These are phyloP conservation scores for Lactarius indigo DNA, from an alignment of 768 basidiomycete genomes.

Conservation along the genomic window DNA sequence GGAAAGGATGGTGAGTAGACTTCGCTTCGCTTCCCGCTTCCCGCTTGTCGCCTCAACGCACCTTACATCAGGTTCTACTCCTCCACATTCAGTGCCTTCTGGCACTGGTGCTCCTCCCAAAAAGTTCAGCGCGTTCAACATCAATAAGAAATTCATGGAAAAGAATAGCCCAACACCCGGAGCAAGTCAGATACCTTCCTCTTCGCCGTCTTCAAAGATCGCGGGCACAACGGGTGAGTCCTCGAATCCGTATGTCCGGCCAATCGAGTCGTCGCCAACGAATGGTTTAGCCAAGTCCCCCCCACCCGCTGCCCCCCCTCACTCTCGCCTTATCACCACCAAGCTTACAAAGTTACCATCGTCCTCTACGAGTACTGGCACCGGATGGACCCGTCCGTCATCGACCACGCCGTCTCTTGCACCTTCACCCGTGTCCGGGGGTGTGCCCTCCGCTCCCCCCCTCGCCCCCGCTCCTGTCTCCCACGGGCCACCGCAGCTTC, in stretches of 20 bases:
- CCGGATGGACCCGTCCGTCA: constrained; percentile 79
- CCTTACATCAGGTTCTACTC: constrained; percentile 14
- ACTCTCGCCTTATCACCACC: constrained; percentile 81
- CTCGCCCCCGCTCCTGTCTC: constrained; percentile 27
- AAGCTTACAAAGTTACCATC: constrained; percentile 73
- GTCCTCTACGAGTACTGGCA: constrained; percentile 51
- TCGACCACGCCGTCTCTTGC: constrained; percentile 62
- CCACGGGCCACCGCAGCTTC: constrained; percentile 46
- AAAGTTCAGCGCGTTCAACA: constrained; percentile 85
- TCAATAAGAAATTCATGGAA: constrained; percentile 96
- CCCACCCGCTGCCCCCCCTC: constrained; percentile 51
- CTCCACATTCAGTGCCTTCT: constrained; percentile 19
- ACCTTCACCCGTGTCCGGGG: constrained; percentile 43
- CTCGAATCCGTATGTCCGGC: neutral
- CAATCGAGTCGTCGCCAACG: neutral
- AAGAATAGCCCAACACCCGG: constrained; percentile 68
- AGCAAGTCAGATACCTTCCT: constrained; percentile 42
- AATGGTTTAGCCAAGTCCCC: constrained; percentile 51
- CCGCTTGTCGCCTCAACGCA: constrained; percentile 1
- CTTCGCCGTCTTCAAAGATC: constrained; percentile 45
- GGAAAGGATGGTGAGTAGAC: constrained; percentile 16
- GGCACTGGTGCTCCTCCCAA: constrained; percentile 57
- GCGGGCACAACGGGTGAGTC: constrained; percentile 52
- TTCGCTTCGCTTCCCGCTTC: constrained; percentile 9
- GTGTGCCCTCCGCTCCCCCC: constrained; percentile 38